These are phyloP conservation scores for Entophlyctis helioformis DNA, from an alignment of 192 early-diverging fungal species.

Conservation along the genomic window DNA sequence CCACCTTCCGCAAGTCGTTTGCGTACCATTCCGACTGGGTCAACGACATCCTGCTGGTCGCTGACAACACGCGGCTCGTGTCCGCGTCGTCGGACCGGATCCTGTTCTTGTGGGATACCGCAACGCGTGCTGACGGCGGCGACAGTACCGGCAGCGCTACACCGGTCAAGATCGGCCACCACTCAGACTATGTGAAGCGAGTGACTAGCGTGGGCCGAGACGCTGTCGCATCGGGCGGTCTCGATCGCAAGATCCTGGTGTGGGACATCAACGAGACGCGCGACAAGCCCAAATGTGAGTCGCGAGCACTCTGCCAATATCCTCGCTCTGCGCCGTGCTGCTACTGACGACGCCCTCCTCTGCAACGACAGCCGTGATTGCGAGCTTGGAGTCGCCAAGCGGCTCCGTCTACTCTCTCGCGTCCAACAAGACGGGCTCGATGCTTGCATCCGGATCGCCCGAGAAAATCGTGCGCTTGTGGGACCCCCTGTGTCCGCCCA, in stretches of 20 bases:
- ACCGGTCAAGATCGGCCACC: conserved; percentile 59
- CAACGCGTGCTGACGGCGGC: no score
- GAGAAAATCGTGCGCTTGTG: conserved; percentile 87
- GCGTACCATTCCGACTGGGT: conserved; percentile 93
- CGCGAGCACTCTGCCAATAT: no score
- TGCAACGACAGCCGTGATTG: no score
- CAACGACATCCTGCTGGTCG: conserved; percentile 75
- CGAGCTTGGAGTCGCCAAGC: conserved; percentile 36
- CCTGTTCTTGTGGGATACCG: conserved; percentile 61
- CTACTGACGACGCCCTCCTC: no score
- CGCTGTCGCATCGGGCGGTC: conserved; percentile 82
- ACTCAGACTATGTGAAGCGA: conserved; percentile 86
- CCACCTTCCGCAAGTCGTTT: conserved; percentile 53
- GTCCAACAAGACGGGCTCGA: conserved; percentile 58
- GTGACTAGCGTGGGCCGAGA: conserved; percentile 63
- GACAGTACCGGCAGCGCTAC: conserved; percentile 12
- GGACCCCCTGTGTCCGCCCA: conserved; percentile 68
- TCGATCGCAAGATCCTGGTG: conserved; percentile 75
- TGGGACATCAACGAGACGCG: conserved; percentile 97
- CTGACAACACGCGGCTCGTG: conserved; percentile 63
- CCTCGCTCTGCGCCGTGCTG: no score
- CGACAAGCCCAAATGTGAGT: no score
- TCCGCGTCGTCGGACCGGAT: conserved; percentile 90
- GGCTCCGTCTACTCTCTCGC: conserved; percentile 84
- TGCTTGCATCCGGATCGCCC: conserved; percentile 84